Percentiles rank a stretch among this genome's conserved stretches.
These are phyloP conservation scores for Circinella minor DNA, from an alignment of 371 early-diverging fungal genomes.

Conservation along the genomic window DNA sequence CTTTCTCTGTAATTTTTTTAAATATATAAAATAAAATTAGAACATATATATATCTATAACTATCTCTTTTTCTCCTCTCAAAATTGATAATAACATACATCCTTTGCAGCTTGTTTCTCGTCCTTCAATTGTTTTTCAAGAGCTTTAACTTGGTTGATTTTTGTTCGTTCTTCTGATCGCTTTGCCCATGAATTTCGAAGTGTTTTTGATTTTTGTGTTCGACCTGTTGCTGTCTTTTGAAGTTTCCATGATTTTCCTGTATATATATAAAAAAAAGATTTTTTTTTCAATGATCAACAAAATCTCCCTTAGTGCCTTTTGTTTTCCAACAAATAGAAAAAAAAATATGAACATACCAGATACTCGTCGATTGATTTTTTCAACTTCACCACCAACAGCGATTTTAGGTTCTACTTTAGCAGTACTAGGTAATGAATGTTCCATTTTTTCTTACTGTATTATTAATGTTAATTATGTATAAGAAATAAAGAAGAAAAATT, in stretches of 20 bases:
- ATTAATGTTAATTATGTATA: too few species aligned
- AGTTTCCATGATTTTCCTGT: slow-evolving; percentile 63
- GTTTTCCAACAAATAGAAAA: too few species aligned
- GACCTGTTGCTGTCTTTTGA: slow-evolving; percentile 56
- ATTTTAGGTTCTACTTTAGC: slow-evolving; percentile 32
- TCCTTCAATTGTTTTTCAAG: slow-evolving; percentile 60
- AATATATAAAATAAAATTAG: not conserved
- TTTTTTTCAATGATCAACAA: not conserved
- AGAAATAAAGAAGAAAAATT: slow-evolving; percentile 15
- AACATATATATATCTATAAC: not conserved
- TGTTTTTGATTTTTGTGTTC: slow-evolving; percentile 59
- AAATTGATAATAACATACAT: slow-evolving; percentile 39
- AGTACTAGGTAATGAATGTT: slow-evolving; percentile 10
- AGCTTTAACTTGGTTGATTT: slow-evolving; percentile 42
- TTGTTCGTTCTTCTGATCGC: slow-evolving; percentile 50
- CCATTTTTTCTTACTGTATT: slow-evolving; percentile 2
- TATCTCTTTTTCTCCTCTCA: not conserved
- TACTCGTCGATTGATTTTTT: slow-evolving; percentile 47
- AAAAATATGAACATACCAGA: slow-evolving; percentile 36
- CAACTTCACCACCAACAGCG: slow-evolving; percentile 50
- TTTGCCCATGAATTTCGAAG: slow-evolving; percentile 59
- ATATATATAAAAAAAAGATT: not conserved
- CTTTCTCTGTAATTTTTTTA: slow-evolving; percentile 46
- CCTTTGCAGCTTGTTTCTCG: slow-evolving; percentile 59
- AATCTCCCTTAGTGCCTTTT: too few species aligned